These are phyloP conservation scores for Posidonia australis DNA, from an alignment of 106 monocot genomes.

Conservation along the genomic window DNA sequence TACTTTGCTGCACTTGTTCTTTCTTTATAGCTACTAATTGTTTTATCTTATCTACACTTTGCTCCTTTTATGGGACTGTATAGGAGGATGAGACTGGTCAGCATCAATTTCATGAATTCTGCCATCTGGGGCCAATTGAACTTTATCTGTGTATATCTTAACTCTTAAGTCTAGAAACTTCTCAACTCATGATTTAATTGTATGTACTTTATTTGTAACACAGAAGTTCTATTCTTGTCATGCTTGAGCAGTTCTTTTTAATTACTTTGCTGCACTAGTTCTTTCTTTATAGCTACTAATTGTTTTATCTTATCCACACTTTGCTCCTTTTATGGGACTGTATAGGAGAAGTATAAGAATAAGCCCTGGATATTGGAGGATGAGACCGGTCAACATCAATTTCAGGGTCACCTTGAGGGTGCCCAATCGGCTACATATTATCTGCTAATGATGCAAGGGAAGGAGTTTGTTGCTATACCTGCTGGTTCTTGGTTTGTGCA, in stretches of 20 bases:
- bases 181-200: too few relatives aligned
- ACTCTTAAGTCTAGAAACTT: too few relatives aligned
- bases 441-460: conserved; percentile 91
- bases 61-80: neutral
- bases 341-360: conserved; percentile 83
- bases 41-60: neutral
- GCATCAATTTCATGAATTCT: too few relatives aligned
- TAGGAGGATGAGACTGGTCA: too few relatives aligned
- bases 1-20: neutral
- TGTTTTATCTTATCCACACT: too few relatives aligned
- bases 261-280: neutral
- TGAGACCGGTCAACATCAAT: conserved; percentile 94
- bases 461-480: conserved; percentile 90
- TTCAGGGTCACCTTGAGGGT: conserved; percentile 86
- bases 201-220: too few relatives aligned
- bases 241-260: too few relatives aligned
- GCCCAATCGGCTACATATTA: conserved; percentile 90
- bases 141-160: too few relatives aligned
- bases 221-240: too few relatives aligned
- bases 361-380: conserved; percentile 98
- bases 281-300: neutral
- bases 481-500: conserved; percentile 86
- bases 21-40: neutral
- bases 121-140: too few relatives aligned
- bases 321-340: neutral